These are phyloP conservation scores for Vanilla planifolia DNA, from an alignment of 106 monocot species.

Conservation along the genomic window DNA sequence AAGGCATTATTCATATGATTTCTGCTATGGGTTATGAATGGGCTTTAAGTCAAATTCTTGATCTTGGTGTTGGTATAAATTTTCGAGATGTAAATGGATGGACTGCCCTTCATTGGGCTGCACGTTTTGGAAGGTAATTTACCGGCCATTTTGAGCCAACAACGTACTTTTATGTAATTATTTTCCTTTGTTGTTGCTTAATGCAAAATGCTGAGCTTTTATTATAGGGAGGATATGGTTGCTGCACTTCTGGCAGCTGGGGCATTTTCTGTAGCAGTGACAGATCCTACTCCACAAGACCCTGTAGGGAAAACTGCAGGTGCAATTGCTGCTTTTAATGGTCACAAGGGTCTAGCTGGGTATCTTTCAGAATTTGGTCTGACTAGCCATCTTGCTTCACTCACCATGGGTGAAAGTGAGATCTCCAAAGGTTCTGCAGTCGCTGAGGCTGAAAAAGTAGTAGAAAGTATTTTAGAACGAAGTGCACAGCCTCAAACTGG, in stretches of 20 bases:
- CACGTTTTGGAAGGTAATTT: slow-evolving; percentile 86
- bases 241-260: slow-evolving; percentile 69
- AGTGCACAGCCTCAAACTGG: slow-evolving; percentile 20
- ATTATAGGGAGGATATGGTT: slow-evolving; percentile 65
- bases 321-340: slow-evolving; percentile 43
- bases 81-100: slow-evolving; percentile 89
- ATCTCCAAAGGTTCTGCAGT: slow-evolving; percentile 29
- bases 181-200: not conserved
- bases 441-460: slow-evolving; percentile 33
- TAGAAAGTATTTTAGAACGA: slow-evolving; percentile 43
- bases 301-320: slow-evolving; percentile 64
- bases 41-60: slow-evolving; percentile 69
- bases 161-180: not conserved
- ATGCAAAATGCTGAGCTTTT: not conserved
- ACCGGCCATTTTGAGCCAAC: too few relatives aligned
- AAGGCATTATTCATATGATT: slow-evolving; percentile 73
- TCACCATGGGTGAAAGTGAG: slow-evolving; percentile 31
- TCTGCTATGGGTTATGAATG: slow-evolving; percentile 88
- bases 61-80: slow-evolving; percentile 68
- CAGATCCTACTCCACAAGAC: slow-evolving; percentile 55
- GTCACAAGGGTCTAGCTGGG: slow-evolving; percentile 71
- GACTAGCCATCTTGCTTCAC: slow-evolving; percentile 47
- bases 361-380: slow-evolving; percentile 75
- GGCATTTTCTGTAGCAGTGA: slow-evolving; percentile 61
- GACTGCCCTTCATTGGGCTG: slow-evolving; percentile 99